Evolutionary conservation across 768 basidiomycete genomes (phyloP).

Genomic region (Termitomyces sp.): DNA sequence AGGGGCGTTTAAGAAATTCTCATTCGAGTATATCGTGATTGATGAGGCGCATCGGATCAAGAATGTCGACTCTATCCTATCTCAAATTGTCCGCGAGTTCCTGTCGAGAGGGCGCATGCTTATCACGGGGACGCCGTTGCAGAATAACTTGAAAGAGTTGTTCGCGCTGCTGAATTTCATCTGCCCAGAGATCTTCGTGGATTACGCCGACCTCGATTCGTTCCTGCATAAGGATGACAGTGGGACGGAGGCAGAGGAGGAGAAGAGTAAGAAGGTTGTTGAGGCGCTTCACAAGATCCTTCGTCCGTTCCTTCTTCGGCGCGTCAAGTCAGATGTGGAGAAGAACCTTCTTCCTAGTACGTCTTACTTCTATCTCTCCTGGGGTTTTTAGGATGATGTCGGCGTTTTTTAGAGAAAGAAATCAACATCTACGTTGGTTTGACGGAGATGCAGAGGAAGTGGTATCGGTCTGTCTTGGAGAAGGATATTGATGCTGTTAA

Average conservation of each 20-base stretch:
- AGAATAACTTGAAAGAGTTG: slow-evolving; percentile 95
- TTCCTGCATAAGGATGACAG: slow-evolving; percentile 90
- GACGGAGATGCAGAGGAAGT: slow-evolving; percentile 96
- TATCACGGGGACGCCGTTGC: slow-evolving; percentile 95
- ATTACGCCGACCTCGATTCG: slow-evolving; percentile 86
- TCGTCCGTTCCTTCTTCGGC: slow-evolving; percentile 87
- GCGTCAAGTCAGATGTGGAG: slow-evolving; percentile 97
- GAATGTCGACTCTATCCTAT: slow-evolving; percentile 94
- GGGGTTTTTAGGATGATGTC: neutral
- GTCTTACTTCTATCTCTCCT: slow-evolving; percentile 15
- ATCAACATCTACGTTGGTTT: slow-evolving; percentile 98
- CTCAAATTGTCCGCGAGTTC: slow-evolving; percentile 92
- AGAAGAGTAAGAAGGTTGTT: slow-evolving; percentile 88
- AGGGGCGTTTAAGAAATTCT: slow-evolving; percentile 87
- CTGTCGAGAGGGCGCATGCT: slow-evolving; percentile 84
- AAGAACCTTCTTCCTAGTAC: slow-evolving; percentile 89
- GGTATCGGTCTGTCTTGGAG: slow-evolving; percentile 94
- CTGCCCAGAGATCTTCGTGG: slow-evolving; percentile 92
- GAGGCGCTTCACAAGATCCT: slow-evolving; percentile 97
- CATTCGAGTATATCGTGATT: slow-evolving; percentile 96
- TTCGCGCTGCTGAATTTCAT: slow-evolving; percentile 94
- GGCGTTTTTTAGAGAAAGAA: slow-evolving; percentile 71
- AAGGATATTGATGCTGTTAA: slow-evolving; percentile 99
- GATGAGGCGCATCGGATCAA: slow-evolving; percentile 99
- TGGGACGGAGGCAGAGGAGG: slow-evolving; percentile 65